These are phyloP conservation scores for Phaffomyces opuntiae DNA, from an alignment of 805 yeast genomes.

Conservation along the genomic window DNA sequence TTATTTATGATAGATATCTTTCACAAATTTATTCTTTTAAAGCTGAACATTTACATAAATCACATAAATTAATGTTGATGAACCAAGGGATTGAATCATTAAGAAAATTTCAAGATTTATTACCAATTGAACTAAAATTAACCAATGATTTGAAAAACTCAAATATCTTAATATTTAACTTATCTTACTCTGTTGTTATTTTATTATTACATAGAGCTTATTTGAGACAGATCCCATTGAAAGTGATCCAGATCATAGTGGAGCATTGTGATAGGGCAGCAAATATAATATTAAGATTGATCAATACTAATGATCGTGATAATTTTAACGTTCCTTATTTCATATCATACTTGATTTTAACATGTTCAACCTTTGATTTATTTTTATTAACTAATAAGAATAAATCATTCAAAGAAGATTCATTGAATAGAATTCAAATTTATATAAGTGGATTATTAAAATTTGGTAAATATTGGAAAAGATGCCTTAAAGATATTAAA, in stretches of 20 bases:
- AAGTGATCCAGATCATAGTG: slow-evolving; percentile 20
- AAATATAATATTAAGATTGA: slow-evolving; percentile 14
- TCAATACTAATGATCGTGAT: neutral
- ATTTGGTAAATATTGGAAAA: slow-evolving; percentile 24
- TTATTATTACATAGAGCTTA: slow-evolving; percentile 26
- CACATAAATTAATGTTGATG: slow-evolving; percentile 25
- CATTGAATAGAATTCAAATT: slow-evolving; percentile 16
- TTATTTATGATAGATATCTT: slow-evolving; percentile 24
- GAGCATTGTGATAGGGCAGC: slow-evolving; percentile 22
- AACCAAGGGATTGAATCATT: slow-evolving; percentile 24
- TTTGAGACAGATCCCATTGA: slow-evolving; percentile 23
- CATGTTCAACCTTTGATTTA: slow-evolving; percentile 27
- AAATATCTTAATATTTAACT: slow-evolving; percentile 22
- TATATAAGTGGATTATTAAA: slow-evolving; percentile 20
- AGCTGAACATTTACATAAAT: slow-evolving; percentile 27
- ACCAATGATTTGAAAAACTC: slow-evolving; percentile 12
- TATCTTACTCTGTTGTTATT: slow-evolving; percentile 24
- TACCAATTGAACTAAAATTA: slow-evolving; percentile 18
- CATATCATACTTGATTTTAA: slow-evolving; percentile 26
- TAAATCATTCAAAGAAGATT: slow-evolving; percentile 12
- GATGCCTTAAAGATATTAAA: slow-evolving; percentile 25
- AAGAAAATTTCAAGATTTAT: slow-evolving; percentile 16
- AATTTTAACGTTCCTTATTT: slow-evolving; percentile 23
- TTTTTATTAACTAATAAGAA: slow-evolving; percentile 24
- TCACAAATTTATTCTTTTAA: slow-evolving; percentile 29